Conservation (phyloP, 768 basidiomycete genomes). For the Mycena belliarum region DNA sequence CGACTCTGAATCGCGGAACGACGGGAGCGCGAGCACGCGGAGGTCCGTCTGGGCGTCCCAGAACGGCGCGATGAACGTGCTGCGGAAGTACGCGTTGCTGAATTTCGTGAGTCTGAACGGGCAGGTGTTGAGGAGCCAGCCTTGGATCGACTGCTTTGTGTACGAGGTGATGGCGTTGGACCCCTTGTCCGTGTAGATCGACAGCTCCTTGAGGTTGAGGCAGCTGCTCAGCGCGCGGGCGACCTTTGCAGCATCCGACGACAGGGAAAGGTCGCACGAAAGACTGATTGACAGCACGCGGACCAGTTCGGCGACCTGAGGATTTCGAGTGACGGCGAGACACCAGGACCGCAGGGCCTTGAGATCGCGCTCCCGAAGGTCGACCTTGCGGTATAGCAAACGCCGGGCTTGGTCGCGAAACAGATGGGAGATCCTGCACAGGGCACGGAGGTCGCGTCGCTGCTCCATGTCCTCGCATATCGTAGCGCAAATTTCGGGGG, state of each 20-base stretch:
- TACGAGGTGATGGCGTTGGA: neutral
- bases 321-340: neutral
- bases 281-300: neutral
- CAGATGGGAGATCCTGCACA: neutral
- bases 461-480: neutral
- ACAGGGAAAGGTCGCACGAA: neutral
- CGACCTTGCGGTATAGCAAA: slow-evolving; percentile 5
- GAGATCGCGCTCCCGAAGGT: neutral
- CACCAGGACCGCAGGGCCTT: neutral
- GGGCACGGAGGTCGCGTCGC: neutral
- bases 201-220: slow-evolving; percentile 8
- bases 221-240: slow-evolving; percentile 1
- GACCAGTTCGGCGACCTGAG: slow-evolving; percentile 2
- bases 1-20: neutral
- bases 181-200: neutral
- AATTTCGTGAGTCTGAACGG: neutral
- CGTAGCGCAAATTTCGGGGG: neutral
- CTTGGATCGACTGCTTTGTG: neutral
- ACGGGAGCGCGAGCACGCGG: neutral
- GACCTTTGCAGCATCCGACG: neutral
- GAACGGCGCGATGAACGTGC: neutral
- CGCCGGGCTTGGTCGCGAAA: neutral
- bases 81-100: neutral
- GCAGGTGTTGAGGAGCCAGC: slow-evolving; percentile 5
- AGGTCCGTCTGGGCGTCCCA: slow-evolving; percentile 4